phyloP scores from a whole-genome alignment of 345 rosid genomes.

The Arabis alpina region DNA sequence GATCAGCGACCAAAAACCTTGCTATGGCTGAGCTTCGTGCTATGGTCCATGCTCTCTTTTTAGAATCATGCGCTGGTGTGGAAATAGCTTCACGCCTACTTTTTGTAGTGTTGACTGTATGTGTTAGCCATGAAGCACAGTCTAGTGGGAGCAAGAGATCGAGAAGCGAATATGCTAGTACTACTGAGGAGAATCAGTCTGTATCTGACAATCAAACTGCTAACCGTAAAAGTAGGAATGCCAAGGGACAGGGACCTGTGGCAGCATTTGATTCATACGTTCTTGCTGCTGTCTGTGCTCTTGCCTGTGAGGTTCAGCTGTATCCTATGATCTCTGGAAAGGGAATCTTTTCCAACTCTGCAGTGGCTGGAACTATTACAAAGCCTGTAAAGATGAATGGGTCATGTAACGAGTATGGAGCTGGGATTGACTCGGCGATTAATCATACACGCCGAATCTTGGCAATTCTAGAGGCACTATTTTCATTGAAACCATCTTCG shows the following conservation, averaged over 20 bases:
- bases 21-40: slow-evolving; percentile 97
- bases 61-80: slow-evolving; percentile 86
- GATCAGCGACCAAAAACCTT: slow-evolving; percentile 81
- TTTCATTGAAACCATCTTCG: slow-evolving; percentile 90
- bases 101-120: slow-evolving; percentile 93
- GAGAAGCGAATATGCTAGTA: slow-evolving; percentile 55
- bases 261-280: slow-evolving; percentile 97
- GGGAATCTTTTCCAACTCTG: slow-evolving; percentile 51
- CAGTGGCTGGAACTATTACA: slow-evolving; percentile 42
- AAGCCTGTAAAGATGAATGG: slow-evolving; percentile 69
- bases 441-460: slow-evolving; percentile 91
- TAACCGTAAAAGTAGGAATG: slow-evolving; percentile 52
- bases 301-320: slow-evolving; percentile 93
- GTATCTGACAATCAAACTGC: slow-evolving; percentile 48
- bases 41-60: slow-evolving; percentile 94
- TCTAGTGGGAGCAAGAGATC: slow-evolving; percentile 72
- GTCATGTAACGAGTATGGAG: slow-evolving; percentile 55
- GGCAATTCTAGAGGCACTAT: slow-evolving; percentile 89
- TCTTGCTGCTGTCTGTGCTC: slow-evolving; percentile 96
- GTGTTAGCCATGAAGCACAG: slow-evolving; percentile 98
- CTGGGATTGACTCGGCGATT: slow-evolving; percentile 71
- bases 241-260: slow-evolving; percentile 87
- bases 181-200: slow-evolving; percentile 47
- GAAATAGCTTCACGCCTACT: slow-evolving; percentile 95
- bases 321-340: slow-evolving; percentile 75